Base-by-base conservation (phyloP, 305 asterid species). In the Fraxinus angustifolia region DNA sequence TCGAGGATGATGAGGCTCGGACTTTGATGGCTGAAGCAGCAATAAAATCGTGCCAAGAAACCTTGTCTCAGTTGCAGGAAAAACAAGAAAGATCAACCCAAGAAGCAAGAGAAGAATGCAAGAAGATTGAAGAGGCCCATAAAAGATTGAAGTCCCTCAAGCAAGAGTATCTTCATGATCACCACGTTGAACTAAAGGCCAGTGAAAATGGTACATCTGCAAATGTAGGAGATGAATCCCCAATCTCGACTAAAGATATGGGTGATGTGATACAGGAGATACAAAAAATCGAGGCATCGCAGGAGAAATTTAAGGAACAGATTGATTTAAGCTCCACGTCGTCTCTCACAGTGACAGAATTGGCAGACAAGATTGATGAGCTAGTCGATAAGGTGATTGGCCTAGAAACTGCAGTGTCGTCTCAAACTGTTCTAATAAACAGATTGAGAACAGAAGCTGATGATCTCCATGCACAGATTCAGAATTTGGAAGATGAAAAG, bases 1-100 rank as follows among this genome's bases (percentile, higher is more conserved):
- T 96, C 16, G 99, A 94, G 73, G 99, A 96, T 34, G 84, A 86
- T 2, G 99, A 91, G 80, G 99, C 99, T 4, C 88, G 98, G 6
- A 87, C 90, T 0, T 77, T 96, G 67, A 96, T 96, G 99, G 97
- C 99, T 2, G 97, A 91, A 88, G 88, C 97, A 0, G 99, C 98
- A 0, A 80, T 96, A 6, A 91, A 88, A 77, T 92, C 98, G 0
- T 96, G 99, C 53, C 94, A 91, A 80, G 94, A 96, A 31, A 89
- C 99, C 1, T 77, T 96, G 76, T 53, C 88, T 36, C 81, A 83
- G 33, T 84, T 96, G 85, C 90, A 91, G 84, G 93, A 88, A 83
- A 90, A 91, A 83, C 98, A 96, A 79, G 90, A 85, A 7, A 87
- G 78, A 19, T 90, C 91, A 0, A 79, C 82, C 1, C 72, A 40